Percentiles rank a stretch among this genome's conserved stretches.
phyloP scores from a whole-genome alignment of 257 asterid genomes.

The Oldenlandia corymbosa region DNA sequence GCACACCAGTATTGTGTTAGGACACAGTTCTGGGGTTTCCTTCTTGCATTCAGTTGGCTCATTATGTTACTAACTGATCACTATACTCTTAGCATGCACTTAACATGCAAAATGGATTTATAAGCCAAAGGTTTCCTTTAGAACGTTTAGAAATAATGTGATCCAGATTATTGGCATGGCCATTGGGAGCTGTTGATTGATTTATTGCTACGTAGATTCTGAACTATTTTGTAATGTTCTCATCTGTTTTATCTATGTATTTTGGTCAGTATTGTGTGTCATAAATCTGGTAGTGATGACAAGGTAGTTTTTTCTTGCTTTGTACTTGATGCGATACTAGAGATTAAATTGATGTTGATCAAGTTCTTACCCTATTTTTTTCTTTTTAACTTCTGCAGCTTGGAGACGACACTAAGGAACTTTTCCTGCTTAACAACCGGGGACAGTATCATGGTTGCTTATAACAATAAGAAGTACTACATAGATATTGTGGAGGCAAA shows the following conservation, averaged over 20 bases:
- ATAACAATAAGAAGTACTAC: constrained; percentile 85
- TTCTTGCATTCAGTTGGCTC: neutral
- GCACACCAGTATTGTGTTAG: neutral
- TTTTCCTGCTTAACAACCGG: constrained; percentile 95
- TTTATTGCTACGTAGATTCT: neutral
- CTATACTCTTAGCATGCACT: neutral
- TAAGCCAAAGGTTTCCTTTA: neutral
- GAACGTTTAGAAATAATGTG: neutral
- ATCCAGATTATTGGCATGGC: neutral
- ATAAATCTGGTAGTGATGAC: too few relatives aligned
- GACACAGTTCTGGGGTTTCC: neutral
- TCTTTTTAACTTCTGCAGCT: constrained; percentile 52
- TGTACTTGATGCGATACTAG: too few relatives aligned
- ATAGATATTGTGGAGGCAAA: constrained; percentile 95
- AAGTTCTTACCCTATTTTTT: too few relatives aligned
- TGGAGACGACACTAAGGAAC: constrained; percentile 96
- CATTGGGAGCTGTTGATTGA: neutral
- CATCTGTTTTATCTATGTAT: neutral
- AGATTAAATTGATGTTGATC: too few relatives aligned
- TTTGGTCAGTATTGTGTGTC: too few relatives aligned
- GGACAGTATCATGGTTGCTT: constrained; percentile 99
- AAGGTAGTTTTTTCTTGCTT: too few relatives aligned
- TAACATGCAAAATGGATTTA: too few relatives aligned
- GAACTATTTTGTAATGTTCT: too few relatives aligned
- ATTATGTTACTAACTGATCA: neutral